phyloP scores from a whole-genome alignment of 2,329 filamentous ascomycete genomes.

The Grosmannia clavigera region DNA sequence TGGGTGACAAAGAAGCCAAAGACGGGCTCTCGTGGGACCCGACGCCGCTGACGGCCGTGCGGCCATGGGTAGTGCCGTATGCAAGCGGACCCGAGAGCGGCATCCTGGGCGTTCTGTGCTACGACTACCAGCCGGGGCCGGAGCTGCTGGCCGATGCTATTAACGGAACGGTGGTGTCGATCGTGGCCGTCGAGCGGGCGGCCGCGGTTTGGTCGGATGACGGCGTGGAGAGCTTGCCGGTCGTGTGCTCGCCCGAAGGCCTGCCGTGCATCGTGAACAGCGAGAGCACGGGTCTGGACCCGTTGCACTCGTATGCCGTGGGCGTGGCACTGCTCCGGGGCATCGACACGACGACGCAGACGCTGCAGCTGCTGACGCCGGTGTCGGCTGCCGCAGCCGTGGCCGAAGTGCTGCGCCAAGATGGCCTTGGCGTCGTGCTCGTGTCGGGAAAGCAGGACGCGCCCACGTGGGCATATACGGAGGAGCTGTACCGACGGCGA shows the following conservation, averaged over 20 bases:
- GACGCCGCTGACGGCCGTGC: constrained; percentile 39
- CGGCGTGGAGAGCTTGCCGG: constrained; percentile 5
- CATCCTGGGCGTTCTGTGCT: constrained; percentile 54
- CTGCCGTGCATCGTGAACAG: constrained; percentile 51
- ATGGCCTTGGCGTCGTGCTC: constrained; percentile 43
- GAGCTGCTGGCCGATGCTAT: constrained; percentile 51
- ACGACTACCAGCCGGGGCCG: constrained; percentile 50
- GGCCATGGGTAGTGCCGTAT: constrained; percentile 54
- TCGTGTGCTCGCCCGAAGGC: constrained; percentile 33
- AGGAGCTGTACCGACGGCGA: constrained; percentile 36
- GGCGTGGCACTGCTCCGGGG: constrained; percentile 59
- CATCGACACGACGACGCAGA: constrained; percentile 40
- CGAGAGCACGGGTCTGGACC: constrained; percentile 43
- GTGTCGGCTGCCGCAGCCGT: constrained; percentile 1
- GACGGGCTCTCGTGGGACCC: constrained; percentile 31
- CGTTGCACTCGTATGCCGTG: constrained; percentile 43
- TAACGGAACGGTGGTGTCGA: constrained; percentile 57
- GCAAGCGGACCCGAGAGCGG: constrained; percentile 29
- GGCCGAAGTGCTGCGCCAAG: constrained; percentile 5
- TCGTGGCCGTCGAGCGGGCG: constrained; percentile 47
- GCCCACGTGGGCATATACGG: constrained; percentile 58
- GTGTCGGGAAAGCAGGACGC: constrained; percentile 57
- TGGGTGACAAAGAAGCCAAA: not conserved
- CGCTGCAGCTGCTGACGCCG: constrained; percentile 55
- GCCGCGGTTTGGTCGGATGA: constrained; percentile 30